Base-by-base conservation (phyloP, 768 basidiomycete genomes). In the Candolleomyces aberdarensis region DNA sequence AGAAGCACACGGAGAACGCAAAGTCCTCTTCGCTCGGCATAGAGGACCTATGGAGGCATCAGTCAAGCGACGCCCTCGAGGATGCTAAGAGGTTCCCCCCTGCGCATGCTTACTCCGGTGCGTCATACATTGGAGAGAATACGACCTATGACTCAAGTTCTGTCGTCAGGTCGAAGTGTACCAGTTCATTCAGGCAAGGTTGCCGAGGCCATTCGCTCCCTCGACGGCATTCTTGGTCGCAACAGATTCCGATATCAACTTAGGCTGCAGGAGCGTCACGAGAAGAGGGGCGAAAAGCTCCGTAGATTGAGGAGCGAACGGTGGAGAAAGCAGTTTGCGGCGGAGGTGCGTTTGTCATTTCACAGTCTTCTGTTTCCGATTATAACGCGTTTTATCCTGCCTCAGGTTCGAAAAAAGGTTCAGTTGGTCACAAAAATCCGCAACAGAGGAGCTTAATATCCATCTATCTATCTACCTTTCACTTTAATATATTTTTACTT, bases 271-370 rank as follows among this genome's bases (percentile, higher is more conserved):
- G 76, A 81, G 60, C 79, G 92, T 64, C 92, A 94, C 71, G 92
- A 92, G 73, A 91, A 93, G 78, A 88, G 85, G 74, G 91, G 92
- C 39, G 83, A 80, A 62, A 92, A 91, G 72, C 84, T 91, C 62
- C 81, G 89, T 62, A 82, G 91, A 63, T 76, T 93, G 67, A 77
- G 76, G 54, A 92, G 91, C 67, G 80, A 89, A 72, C 82, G 91
- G 65, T 93, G 91, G 89, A 82, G 89, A 70, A 86, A 80, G 67
- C 84, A 81, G 62, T 94, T 94, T 73, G 87, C 91, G 52, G 78
- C 91, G 66, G 88, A 91, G 82, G 92, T 85, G 75, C 64, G 85
- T 68, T 47, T 39, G 26, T 58, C 36, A 43, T 48, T 39, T 20
- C 46, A 26, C 46, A 26, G 26, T 26, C 56, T 43, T 60, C 32